Conservation (phyloP, 2,329 filamentous ascomycete genomes). For the Orbilia brochopaga region DNA sequence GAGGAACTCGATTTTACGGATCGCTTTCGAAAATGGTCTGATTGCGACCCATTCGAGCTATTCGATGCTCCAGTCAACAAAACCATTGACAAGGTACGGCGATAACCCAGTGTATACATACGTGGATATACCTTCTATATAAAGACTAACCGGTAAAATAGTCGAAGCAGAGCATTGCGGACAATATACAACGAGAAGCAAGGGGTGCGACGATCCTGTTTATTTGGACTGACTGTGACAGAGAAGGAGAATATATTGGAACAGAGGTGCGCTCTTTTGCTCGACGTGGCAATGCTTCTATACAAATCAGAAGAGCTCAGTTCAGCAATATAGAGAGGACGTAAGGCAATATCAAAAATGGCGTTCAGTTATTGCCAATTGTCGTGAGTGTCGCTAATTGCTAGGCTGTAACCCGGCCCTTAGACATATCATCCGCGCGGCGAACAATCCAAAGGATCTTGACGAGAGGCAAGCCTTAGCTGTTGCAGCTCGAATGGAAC, state of each 20-base stretch:
- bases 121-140: background rate
- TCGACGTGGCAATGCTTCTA: conserved; percentile 70
- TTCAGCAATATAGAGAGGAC: conserved; percentile 97
- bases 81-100: conserved; percentile 69
- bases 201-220: conserved; percentile 75
- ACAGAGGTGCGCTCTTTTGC: conserved; percentile 86
- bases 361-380: conserved; percentile 15
- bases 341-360: conserved; percentile 59
- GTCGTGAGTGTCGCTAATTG: background rate
- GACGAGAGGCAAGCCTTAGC: conserved; percentile 88
- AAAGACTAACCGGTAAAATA: background rate
- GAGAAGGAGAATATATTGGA: conserved; percentile 96
- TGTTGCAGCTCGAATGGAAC: conserved; percentile 84
- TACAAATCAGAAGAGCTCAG: conserved; percentile 81
- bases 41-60: conserved; percentile 76
- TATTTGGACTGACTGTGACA: conserved; percentile 99
- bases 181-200: conserved; percentile 83
- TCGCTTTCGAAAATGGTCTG: conserved; percentile 78
- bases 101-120: background rate
- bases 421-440: conserved; percentile 79
- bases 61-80: conserved; percentile 80
- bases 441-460: conserved; percentile 74
- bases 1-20: conserved; percentile 77
- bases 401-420: conserved; percentile 59
- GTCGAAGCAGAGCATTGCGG: conserved; percentile 70